Percentiles rank a stretch among this genome's conserved stretches.
These are phyloP conservation scores for Trametes meyenii DNA, from an alignment of 768 basidiomycete genomes.

Conservation along the genomic window DNA sequence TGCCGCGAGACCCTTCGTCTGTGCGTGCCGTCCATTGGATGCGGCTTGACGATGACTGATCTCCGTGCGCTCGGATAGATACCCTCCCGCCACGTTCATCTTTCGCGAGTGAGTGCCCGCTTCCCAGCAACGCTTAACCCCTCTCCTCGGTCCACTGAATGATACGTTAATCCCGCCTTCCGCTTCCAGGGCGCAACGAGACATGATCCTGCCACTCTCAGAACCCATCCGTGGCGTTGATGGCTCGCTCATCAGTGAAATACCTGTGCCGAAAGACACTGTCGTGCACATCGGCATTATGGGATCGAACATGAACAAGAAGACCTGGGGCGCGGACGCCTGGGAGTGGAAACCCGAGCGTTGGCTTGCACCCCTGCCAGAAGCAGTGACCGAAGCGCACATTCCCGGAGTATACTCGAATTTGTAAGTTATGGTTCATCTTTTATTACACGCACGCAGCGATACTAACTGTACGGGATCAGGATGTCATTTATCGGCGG, in stretches of 20 bases:
- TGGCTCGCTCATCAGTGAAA: conserved; percentile 24
- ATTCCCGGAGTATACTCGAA: conserved; percentile 29
- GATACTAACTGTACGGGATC: neutral
- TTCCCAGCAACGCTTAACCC: neutral
- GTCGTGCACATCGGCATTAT: conserved; percentile 42
- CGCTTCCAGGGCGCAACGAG: conserved; percentile 32
- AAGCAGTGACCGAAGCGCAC: conserved; percentile 22
- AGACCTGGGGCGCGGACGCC: conserved; percentile 49
- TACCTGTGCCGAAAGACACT: conserved; percentile 44
- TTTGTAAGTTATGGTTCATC: conserved; percentile 14
- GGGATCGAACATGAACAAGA: conserved; percentile 44
- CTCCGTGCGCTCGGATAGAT: conserved; percentile 6
- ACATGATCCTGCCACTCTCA: conserved; percentile 47
- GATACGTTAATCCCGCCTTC: conserved; percentile 31
- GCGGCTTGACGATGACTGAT: neutral
- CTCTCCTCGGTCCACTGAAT: conserved; percentile 25
- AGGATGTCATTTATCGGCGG: conserved; percentile 39
- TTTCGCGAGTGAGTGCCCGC: conserved; percentile 22
- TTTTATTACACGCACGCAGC: neutral
- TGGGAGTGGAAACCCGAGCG: conserved; percentile 47
- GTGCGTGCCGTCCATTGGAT: conserved; percentile 16
- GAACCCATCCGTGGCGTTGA: conserved; percentile 26
- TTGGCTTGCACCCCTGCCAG: conserved; percentile 39
- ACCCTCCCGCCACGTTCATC: conserved; percentile 25
- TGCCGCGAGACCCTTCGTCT: conserved; percentile 38